Base-by-base conservation (phyloP, 176 grass and related monocot genomes). In the Lolium multiflorum region DNA sequence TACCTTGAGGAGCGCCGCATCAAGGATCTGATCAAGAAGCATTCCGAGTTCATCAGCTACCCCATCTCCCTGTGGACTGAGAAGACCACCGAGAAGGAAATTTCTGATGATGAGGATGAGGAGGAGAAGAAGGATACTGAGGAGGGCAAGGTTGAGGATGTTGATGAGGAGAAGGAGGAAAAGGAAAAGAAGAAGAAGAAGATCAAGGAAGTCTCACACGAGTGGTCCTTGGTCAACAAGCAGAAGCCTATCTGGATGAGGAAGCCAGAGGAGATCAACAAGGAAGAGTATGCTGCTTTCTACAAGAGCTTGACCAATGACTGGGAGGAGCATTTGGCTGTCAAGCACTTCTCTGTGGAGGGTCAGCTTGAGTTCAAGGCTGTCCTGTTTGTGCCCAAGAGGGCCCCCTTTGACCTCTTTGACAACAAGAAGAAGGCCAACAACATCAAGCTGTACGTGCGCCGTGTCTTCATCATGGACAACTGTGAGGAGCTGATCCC, bases 221-320 rank as follows among this genome's bases (percentile, higher is more conserved):
- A 97, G 70, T 97, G 95, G 95, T 57, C 57, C 38, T 54, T 93
- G 65, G 26, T 97, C 46, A 97, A 97, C 88, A 97, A 97, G 87
- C 95, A 97, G 89, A 97, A 97, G 55, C 92, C 95, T 4, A 93
- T 97, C 74, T 97, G 95, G 95, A 93, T 97, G 95, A 90, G 92
- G 78, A 97, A 97, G 78, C 92, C 95, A 22, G 94, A 97, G 17
- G 95, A 97, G 83, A 97, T 94, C 52, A 97, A 81, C 9, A 97
- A 97, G 88, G 95, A 97, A 77, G 92, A 94, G 54, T 97, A 97
- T 28, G 80, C 95, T 72, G 95, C 95, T 50, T 97, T 97, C 78
- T 97, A 97, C 84, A 97, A 97, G 86, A 97, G 95, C 89, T 80
- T 97, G 81, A 97, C 92, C 15, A 97, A 97, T 57, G 95, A 97